These are phyloP conservation scores for Candida arabinofermentans DNA, from an alignment of 805 yeast genomes.

Conservation along the genomic window DNA sequence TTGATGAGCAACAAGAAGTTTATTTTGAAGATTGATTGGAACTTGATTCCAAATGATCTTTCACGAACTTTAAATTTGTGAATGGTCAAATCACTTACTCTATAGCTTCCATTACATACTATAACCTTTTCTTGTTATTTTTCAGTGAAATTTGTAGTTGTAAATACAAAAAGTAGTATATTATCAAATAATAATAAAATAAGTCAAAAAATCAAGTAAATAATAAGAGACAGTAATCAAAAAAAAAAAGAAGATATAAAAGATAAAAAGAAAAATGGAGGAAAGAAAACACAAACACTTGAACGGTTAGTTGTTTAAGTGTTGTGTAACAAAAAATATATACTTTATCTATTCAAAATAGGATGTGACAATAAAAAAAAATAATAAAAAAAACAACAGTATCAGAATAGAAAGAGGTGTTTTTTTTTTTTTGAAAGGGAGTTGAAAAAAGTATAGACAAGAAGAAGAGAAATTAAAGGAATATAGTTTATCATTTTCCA, in stretches of 20 bases:
- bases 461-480: background rate
- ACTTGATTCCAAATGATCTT: slow-evolving; percentile 33
- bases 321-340: background rate
- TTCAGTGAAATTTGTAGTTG: background rate
- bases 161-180: slow-evolving; percentile 1
- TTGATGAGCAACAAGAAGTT: slow-evolving; percentile 5
- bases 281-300: background rate
- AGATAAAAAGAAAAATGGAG: background rate
- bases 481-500: background rate
- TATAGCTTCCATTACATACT: too few relatives aligned
- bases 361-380: background rate
- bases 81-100: background rate
- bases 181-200: background rate
- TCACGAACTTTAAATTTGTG: too few relatives aligned
- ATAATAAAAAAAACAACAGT: background rate
- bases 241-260: background rate
- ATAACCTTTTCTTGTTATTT: too few relatives aligned
- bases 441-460: background rate
- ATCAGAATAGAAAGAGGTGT: background rate
- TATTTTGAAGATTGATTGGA: slow-evolving; percentile 28
- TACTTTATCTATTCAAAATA: too few relatives aligned
- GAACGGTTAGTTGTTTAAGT: background rate
- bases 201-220: background rate
- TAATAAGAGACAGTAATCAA: too few relatives aligned
- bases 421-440: too few relatives aligned